Conservation (phyloP, 257 asterid genomes). For the Solanum gandarillasii region DNA sequence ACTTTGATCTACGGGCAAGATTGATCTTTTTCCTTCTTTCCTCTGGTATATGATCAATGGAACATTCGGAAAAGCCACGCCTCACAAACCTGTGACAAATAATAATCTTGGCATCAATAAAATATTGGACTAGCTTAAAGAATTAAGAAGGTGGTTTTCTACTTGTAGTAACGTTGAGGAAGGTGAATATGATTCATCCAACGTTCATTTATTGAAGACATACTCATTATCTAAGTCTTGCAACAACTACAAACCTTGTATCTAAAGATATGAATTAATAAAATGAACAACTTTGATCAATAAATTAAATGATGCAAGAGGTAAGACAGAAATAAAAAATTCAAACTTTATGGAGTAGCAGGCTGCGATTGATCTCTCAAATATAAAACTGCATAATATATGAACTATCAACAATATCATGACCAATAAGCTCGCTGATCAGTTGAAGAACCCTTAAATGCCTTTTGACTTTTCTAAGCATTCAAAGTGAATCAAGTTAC, state of each 20-base stretch:
- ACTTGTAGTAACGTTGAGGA: background rate
- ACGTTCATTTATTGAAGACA: background rate
- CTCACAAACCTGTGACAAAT: constrained; percentile 65
- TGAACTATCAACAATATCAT: background rate
- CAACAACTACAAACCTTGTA: background rate
- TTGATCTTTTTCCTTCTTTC: constrained; percentile 68
- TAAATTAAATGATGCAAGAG: background rate
- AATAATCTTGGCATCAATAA: background rate
- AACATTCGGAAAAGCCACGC: constrained; percentile 86
- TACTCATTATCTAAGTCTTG: background rate
- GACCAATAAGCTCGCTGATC: background rate
- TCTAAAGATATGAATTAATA: background rate
- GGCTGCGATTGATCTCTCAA: background rate
- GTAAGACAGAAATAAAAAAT: background rate
- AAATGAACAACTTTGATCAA: background rate
- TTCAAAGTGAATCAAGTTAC: background rate
- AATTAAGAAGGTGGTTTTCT: background rate
- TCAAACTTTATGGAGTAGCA: background rate
- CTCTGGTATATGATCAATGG: constrained; percentile 59
- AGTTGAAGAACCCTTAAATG: background rate
- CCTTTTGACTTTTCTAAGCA: background rate
- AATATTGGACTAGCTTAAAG: background rate
- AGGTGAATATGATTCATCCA: background rate
- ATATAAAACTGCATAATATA: background rate
- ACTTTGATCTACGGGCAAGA: constrained; percentile 71